These are phyloP conservation scores for Leavenworthia alabamica DNA, from an alignment of 345 rosid genomes.

Conservation along the genomic window DNA sequence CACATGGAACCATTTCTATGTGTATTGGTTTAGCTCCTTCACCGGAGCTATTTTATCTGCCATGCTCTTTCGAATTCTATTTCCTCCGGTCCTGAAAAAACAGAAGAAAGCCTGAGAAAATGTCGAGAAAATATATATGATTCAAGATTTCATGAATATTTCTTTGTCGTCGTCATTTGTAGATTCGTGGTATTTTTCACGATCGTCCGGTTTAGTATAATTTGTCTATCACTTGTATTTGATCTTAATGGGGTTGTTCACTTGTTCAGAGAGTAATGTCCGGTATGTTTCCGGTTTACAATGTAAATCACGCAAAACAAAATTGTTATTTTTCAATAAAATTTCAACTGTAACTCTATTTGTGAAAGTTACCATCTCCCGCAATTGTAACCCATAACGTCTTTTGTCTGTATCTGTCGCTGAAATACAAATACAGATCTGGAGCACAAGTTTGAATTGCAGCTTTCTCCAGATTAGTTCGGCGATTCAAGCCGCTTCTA, in stretches of 20 bases:
- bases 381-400: conserved; percentile 24
- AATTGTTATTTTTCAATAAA: background rate
- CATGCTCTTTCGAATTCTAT: conserved; percentile 56
- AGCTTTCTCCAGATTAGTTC: conserved; percentile 5
- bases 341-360: background rate
- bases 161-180: background rate
- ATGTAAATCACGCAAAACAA: conserved; percentile 1
- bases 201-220: background rate
- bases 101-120: conserved; percentile 52
- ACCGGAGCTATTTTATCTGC: conserved; percentile 76
- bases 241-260: background rate
- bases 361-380: conserved; percentile 16
- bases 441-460: background rate
- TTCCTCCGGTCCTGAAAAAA: conserved; percentile 38
- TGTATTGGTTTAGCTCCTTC: conserved; percentile 87
- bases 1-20: conserved; percentile 90
- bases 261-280: background rate
- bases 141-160: background rate
- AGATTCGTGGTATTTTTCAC: background rate
- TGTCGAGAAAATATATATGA: background rate
- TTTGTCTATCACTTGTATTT: background rate
- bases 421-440: conserved; percentile 25
- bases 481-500: background rate
- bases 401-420: conserved; percentile 15
- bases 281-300: background rate